These are phyloP conservation scores for Trametes versicolor DNA, from an alignment of 1,284 basidiomycete species.

Conservation along the genomic window DNA sequence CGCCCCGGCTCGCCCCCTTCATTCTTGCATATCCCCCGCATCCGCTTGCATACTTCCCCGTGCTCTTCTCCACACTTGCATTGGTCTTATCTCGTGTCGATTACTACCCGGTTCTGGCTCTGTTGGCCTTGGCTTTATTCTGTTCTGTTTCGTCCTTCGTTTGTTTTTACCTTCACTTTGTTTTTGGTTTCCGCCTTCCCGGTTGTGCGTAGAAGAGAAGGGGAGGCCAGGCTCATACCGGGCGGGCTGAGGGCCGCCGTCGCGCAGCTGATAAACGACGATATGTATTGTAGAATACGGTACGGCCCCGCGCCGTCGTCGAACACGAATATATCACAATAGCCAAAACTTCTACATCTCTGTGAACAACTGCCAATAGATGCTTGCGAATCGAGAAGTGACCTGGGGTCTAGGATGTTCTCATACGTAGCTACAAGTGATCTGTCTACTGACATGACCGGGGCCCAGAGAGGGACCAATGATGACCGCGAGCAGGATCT, in stretches of 20 bases:
- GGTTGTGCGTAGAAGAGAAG: conserved; percentile 5
- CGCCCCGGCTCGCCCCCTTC: conserved; percentile 7
- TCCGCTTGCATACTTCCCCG: conserved; percentile 23
- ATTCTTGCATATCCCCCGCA: conserved; percentile 15
- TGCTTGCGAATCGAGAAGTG: not conserved
- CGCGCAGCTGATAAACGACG: conserved; percentile 5
- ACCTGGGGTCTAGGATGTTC: not conserved
- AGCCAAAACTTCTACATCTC: not conserved
- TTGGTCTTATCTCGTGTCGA: conserved; percentile 6
- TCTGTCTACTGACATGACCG: conserved; percentile 53
- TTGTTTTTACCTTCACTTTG: not conserved
- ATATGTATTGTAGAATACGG: conserved; percentile 33
- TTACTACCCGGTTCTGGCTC: conserved; percentile 13
- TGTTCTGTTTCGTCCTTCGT: conserved; percentile 6
- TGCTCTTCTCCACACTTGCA: not conserved
- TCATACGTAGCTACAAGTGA: conserved; percentile 47
- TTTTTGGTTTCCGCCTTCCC: not conserved
- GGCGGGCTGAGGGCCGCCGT: conserved; percentile 7
- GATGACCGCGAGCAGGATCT: conserved; percentile 80
- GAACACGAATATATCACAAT: conserved; percentile 15
- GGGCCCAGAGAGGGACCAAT: conserved; percentile 78
- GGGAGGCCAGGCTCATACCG: not conserved
- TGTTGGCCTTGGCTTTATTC: not conserved
- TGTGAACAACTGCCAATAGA: not conserved
- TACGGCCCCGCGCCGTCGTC: conserved; percentile 15